Conservation (phyloP, 495 filamentous ascomycete species). For the Saxispiralis lemnorum region DNA sequence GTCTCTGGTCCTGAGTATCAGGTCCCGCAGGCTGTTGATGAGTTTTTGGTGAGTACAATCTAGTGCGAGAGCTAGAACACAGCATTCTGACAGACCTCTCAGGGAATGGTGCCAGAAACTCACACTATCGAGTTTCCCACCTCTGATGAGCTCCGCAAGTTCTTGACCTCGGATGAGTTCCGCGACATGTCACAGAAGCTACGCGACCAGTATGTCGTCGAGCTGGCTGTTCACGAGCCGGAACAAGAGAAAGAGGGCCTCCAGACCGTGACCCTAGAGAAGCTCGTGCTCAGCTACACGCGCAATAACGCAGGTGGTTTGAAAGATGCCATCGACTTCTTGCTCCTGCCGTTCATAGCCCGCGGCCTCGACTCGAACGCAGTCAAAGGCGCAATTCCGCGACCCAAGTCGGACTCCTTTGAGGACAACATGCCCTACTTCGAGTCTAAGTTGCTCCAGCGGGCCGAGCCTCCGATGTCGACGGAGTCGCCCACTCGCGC, state of each 20-base stretch:
- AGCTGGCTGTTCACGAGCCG: slow-evolving; percentile 44
- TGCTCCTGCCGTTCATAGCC: slow-evolving; percentile 63
- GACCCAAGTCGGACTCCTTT: slow-evolving; percentile 95
- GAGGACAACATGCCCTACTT: slow-evolving; percentile 93
- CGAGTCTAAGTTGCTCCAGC: slow-evolving; percentile 85
- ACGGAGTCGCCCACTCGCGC: slow-evolving; percentile 75
- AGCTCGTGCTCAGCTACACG: slow-evolving; percentile 58
- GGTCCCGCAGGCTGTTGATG: slow-evolving; percentile 87
- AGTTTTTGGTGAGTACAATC: slow-evolving; percentile 51
- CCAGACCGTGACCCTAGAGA: slow-evolving; percentile 25
- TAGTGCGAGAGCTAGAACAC: background rate
- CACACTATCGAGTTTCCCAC: slow-evolving; percentile 76
- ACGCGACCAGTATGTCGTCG: slow-evolving; percentile 77
- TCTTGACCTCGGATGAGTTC: slow-evolving; percentile 64
- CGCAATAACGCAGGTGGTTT: slow-evolving; percentile 92
- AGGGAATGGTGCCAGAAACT: slow-evolving; percentile 88
- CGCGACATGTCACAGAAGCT: slow-evolving; percentile 65
- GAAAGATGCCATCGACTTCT: slow-evolving; percentile 88
- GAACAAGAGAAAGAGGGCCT: slow-evolving; percentile 18
- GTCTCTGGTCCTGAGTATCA: slow-evolving; percentile 94
- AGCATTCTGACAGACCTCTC: slow-evolving; percentile 24
- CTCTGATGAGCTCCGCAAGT: slow-evolving; percentile 52
- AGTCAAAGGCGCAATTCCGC: slow-evolving; percentile 81
- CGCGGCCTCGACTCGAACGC: slow-evolving; percentile 69
- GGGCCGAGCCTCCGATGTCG: slow-evolving; percentile 52